A percentile compares a stretch with the other conserved stretches of the same genome.
These are phyloP conservation scores for Lachnellula arida DNA, from an alignment of 2,329 filamentous ascomycete genomes.

Conservation along the genomic window DNA sequence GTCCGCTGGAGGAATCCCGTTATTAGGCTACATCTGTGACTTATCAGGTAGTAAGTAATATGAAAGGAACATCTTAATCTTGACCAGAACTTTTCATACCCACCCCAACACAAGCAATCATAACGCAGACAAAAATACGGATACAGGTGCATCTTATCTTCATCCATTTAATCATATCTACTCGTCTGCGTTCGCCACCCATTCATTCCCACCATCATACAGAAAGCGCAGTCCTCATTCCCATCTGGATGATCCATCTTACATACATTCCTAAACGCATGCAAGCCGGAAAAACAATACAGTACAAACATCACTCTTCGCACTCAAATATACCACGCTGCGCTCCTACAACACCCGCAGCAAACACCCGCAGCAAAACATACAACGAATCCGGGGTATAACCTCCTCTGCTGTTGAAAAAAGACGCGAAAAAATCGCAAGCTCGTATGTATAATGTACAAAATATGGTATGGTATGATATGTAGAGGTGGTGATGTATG, in stretches of 20 bases:
- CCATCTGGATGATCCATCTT: not conserved
- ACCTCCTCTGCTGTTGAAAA: slow-evolving; percentile 10
- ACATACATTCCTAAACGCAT: not conserved
- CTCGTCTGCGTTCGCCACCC: not conserved
- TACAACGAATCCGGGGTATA: slow-evolving; percentile 12
- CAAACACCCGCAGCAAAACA: not conserved
- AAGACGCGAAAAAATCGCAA: not conserved
- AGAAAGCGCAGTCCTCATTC: not conserved
- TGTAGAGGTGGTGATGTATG: not conserved
- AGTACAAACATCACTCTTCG: not conserved
- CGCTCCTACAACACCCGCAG: not conserved
- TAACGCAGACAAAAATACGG: too few relatives aligned
- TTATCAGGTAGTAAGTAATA: too few relatives aligned
- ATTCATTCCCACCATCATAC: not conserved
- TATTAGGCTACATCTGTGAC: too few relatives aligned
- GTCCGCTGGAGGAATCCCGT: too few relatives aligned
- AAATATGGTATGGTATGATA: not conserved
- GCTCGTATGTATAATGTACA: not conserved
- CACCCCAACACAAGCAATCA: too few relatives aligned
- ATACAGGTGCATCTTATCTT: not conserved
- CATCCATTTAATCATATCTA: not conserved
- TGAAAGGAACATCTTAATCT: too few relatives aligned
- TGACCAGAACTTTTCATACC: too few relatives aligned
- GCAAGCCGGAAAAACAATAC: not conserved
- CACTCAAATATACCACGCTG: not conserved